These are phyloP conservation scores for Candida caryicola DNA, from an alignment of 805 yeast species.

Conservation along the genomic window DNA sequence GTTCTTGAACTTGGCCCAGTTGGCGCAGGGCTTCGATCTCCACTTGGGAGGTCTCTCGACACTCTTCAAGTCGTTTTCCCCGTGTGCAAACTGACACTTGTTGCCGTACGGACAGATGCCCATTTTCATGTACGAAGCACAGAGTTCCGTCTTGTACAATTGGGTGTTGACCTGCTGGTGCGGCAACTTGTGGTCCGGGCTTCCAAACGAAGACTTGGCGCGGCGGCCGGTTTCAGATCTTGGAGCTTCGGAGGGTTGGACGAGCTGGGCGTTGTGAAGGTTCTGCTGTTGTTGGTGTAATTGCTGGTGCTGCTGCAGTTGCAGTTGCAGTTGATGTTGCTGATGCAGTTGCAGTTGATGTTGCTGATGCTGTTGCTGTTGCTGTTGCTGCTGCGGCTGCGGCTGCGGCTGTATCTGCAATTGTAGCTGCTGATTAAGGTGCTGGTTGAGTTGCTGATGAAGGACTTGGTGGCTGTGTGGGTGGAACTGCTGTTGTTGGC, in stretches of 20 bases:
- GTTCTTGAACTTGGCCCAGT: slow-evolving; percentile 77
- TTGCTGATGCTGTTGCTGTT: slow-evolving; percentile 12
- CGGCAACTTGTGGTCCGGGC: background rate
- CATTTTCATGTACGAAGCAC: slow-evolving; percentile 70
- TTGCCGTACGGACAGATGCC: slow-evolving; percentile 80
- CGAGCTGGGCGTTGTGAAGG: background rate
- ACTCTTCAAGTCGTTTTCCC: slow-evolving; percentile 67
- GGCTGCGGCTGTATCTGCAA: background rate
- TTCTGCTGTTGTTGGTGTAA: slow-evolving; percentile 12
- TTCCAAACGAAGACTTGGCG: slow-evolving; percentile 12
- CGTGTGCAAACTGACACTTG: slow-evolving; percentile 95
- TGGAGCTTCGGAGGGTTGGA: background rate
- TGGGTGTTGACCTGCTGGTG: slow-evolving; percentile 47
- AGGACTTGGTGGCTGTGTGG: slow-evolving; percentile 2
- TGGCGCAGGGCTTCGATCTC: slow-evolving; percentile 88
- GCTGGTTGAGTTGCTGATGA: slow-evolving; percentile 14
- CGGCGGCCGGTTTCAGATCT: slow-evolving; percentile 1
- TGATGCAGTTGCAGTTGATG: slow-evolving; percentile 13
- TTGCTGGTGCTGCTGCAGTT: slow-evolving; percentile 6
- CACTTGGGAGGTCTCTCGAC: slow-evolving; percentile 78
- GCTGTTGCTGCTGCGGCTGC: slow-evolving; percentile 1
- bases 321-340: slow-evolving; percentile 9
- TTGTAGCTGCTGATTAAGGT: slow-evolving; percentile 1
- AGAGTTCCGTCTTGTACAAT: slow-evolving; percentile 86
- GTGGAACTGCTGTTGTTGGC: slow-evolving; percentile 9